Conservation (phyloP, 352 stramenopile species). For the Globisporangium carolinianum region DNA sequence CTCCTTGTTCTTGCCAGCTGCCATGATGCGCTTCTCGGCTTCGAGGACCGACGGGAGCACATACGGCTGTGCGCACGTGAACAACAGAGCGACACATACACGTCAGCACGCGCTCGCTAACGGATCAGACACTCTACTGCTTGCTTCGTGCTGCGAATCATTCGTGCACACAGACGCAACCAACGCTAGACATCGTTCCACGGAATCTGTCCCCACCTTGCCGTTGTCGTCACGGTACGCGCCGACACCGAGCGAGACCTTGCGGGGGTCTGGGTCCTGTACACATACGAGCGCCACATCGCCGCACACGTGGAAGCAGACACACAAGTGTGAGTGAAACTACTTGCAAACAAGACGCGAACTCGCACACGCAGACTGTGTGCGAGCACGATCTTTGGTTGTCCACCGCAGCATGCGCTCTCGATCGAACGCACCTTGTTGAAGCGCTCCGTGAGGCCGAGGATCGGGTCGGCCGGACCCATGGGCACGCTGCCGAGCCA, state of each 20-base stretch:
- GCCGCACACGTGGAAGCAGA: background rate
- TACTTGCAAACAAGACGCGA: slow-evolving; percentile 4
- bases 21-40: slow-evolving; percentile 93
- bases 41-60: slow-evolving; percentile 96
- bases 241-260: slow-evolving; percentile 98
- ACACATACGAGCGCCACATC: slow-evolving; percentile 6
- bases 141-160: background rate
- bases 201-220: slow-evolving; percentile 37
- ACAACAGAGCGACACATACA: background rate
- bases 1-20: slow-evolving; percentile 94
- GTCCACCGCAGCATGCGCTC: too few species aligned
- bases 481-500: slow-evolving; percentile 88
- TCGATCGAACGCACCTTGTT: slow-evolving; percentile 60
- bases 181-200: background rate
- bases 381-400: too few species aligned
- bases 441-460: slow-evolving; percentile 91
- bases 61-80: slow-evolving; percentile 73
- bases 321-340: background rate
- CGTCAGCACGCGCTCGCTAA: too few species aligned
- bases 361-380: background rate
- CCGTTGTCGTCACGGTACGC: slow-evolving; percentile 95
- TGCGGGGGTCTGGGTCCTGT: slow-evolving; percentile 89
- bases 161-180: too few species aligned
- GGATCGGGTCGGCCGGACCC: slow-evolving; percentile 95
- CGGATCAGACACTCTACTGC: too few species aligned